Evolutionary conservation across 2,329 filamentous ascomycete genomes (phyloP), one percentile per base, ranked within the genome.

Genomic region (Paecilomyces sp.): DNA sequence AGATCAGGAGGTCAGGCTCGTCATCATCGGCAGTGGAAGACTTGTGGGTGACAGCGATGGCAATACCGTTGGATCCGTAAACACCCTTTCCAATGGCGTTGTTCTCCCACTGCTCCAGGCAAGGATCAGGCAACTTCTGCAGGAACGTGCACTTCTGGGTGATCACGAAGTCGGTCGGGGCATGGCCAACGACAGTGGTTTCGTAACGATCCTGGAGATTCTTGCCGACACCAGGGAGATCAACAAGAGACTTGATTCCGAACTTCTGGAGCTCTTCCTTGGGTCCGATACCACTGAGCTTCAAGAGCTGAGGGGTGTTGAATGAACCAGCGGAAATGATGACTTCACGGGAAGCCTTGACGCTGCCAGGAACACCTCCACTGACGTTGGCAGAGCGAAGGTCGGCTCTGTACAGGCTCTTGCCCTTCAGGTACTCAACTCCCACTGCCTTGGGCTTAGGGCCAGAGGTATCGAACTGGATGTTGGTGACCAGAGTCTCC

Each of bases 201-300:
- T 84, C 83, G 25, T 85, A 85, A 54, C 84, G 83, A 66, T 88
- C 85, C 60, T 85, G 77, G 15, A 88, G 77, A 70, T 88, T 85
- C 60, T 80, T 80, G 7, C 85, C 85, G 2, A 88, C 85, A 47
- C 86, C 82, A 1, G 82, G 80, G 0, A 83, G 81, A 59, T 86
- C 77, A 2, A 82, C 77, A 9, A 85, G 63, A 0, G 81, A 72
- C 1, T 75, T 62, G 60, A 88, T 86, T 15, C 75, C 73, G 64
- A 82, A 78, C 56, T 76, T 74, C 18, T 76, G 63, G 8, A 88
- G 77, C 62, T 85, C 80, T 0, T 73, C 69, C 25, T 72, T 67
- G 0, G 84, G 83, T 0, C 85, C 85, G 52, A 88, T 81, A 9
- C 85, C 85, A 56, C 78, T 82, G 2, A 87, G 79, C 74, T 85